phyloP scores from a whole-genome alignment of 768 basidiomycete genomes.

The Tephrocybe rancida region DNA sequence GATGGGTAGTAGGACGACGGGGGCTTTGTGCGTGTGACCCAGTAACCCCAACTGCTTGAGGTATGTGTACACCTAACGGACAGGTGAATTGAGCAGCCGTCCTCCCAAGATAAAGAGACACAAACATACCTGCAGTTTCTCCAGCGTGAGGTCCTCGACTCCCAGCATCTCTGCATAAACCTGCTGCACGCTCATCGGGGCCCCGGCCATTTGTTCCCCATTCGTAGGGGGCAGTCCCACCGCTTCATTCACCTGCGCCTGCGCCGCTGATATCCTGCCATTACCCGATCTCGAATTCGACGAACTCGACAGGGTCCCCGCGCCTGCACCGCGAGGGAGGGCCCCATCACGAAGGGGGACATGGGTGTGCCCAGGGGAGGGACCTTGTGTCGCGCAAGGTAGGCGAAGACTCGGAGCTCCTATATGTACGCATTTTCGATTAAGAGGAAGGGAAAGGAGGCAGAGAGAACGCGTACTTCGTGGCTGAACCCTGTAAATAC shows the following conservation, averaged over 20 bases:
- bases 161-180: slow-evolving; percentile 88
- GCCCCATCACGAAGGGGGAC: slow-evolving; percentile 22
- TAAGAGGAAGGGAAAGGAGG: not conserved
- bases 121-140: slow-evolving; percentile 79
- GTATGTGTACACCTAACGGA: slow-evolving; percentile 92
- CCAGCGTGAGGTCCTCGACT: slow-evolving; percentile 72
- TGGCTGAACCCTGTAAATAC: slow-evolving; percentile 36
- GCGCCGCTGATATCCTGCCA: too few relatives aligned
- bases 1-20: slow-evolving; percentile 30
- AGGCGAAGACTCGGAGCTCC: slow-evolving; percentile 48
- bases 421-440: slow-evolving; percentile 19
- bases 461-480: slow-evolving; percentile 42
- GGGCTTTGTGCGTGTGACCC: slow-evolving; percentile 68
- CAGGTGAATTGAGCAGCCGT: not conserved
- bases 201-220: slow-evolving; percentile 52
- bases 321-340: slow-evolving; percentile 4
- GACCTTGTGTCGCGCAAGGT: slow-evolving; percentile 35
- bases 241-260: too few relatives aligned
- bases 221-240: not conserved
- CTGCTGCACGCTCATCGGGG: slow-evolving; percentile 91
- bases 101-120: not conserved
- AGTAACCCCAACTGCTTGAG: slow-evolving; percentile 91
- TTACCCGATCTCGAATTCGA: too few relatives aligned
- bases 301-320: too few relatives aligned
- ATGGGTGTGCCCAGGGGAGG: slow-evolving; percentile 28